phyloP scores from a whole-genome alignment of 129 eudicot species.

The Calendula officinalis region DNA sequence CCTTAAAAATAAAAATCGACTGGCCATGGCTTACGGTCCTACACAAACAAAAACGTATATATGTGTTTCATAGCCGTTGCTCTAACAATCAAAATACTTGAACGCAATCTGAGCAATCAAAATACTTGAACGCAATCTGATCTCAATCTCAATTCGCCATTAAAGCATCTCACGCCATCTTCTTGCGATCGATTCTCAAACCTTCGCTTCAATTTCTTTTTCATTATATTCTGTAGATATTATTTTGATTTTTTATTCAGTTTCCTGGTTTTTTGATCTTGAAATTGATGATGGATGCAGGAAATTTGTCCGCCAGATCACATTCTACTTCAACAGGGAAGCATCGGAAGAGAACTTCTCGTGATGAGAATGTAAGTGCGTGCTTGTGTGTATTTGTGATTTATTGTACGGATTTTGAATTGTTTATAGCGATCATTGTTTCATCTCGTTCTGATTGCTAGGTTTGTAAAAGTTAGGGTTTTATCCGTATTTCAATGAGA shows the following conservation, averaged over 20 bases:
- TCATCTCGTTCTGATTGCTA: not conserved
- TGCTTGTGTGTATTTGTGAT: not conserved
- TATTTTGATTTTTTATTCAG: not conserved
- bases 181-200: conserved; percentile 11
- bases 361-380: conserved; percentile 19
- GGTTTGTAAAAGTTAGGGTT: conserved; percentile 8
- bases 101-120: not conserved
- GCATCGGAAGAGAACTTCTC: conserved; percentile 15
- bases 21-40: too few relatives aligned
- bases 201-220: not conserved
- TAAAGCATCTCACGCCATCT: not conserved
- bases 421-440: not conserved
- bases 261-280: conserved; percentile 5
- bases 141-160: not conserved
- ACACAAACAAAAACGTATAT: too few relatives aligned
- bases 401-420: not conserved
- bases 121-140: not conserved
- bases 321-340: conserved; percentile 1
- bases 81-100: too few relatives aligned
- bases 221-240: not conserved
- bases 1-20: too few relatives aligned
- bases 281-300: conserved; percentile 25
- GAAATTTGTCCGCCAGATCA: conserved; percentile 11
- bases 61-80: too few relatives aligned
- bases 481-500: not conserved